Evolutionary conservation across 768 basidiomycete genomes (phyloP).

Genomic region (Phylloporus arenicola): DNA sequence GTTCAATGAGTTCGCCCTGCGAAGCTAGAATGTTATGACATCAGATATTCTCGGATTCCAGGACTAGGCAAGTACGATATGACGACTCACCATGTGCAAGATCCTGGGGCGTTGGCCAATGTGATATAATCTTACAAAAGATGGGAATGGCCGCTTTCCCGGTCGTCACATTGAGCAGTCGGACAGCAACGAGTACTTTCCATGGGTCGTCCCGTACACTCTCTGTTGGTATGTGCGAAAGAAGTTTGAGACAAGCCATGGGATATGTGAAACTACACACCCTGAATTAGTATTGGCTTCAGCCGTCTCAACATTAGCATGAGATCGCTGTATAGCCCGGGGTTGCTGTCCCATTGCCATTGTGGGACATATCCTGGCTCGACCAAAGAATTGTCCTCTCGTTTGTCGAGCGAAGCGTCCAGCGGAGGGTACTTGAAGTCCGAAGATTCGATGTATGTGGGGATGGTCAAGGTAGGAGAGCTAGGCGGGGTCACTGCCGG

Average conservation of each 20-base stretch:
- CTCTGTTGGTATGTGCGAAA: conserved; percentile 33
- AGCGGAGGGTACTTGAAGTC: conserved; percentile 1
- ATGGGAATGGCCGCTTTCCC: conserved; percentile 61
- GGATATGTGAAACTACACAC: conserved; percentile 8
- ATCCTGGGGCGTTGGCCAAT: conserved; percentile 53
- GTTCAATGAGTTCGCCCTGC: conserved; percentile 37
- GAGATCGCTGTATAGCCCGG: conserved; percentile 17
- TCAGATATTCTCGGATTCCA: neutral
- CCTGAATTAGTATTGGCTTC: conserved; percentile 30
- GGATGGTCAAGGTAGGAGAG: conserved; percentile 4
- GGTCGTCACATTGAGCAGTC: conserved; percentile 65
- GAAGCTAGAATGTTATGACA: conserved; percentile 33
- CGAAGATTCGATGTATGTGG: conserved; percentile 5
- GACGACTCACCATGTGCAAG: conserved; percentile 47
- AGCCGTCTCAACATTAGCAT: conserved; percentile 24
- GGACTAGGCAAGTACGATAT: neutral
- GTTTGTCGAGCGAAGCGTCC: neutral
- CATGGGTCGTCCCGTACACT: conserved; percentile 53
- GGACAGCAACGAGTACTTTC: conserved; percentile 64
- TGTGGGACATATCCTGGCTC: neutral
- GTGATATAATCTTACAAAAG: conserved; percentile 50
- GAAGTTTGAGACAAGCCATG: neutral
- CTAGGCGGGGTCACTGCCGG: neutral
- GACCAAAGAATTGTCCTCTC: neutral
- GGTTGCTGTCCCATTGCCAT: neutral